Conservation (phyloP, 2,329 filamentous ascomycete genomes). For the Clonostachys solani region DNA sequence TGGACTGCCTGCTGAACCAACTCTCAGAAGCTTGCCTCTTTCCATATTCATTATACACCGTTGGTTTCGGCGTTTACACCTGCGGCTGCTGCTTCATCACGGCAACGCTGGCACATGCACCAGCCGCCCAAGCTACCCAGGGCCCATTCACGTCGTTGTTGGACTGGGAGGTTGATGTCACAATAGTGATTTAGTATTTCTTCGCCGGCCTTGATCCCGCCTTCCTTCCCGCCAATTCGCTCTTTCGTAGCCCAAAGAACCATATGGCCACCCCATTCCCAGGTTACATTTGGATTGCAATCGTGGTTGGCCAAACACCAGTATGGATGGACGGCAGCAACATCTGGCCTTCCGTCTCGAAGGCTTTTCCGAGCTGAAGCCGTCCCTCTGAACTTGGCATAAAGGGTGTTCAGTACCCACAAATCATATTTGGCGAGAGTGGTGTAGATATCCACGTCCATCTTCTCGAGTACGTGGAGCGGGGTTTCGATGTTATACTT, state of each 20-base stretch:
- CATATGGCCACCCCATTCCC: slow-evolving; percentile 87
- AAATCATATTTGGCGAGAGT: slow-evolving; percentile 57
- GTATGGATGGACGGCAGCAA: slow-evolving; percentile 88
- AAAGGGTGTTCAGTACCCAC: slow-evolving; percentile 88
- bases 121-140: slow-evolving; percentile 80
- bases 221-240: slow-evolving; percentile 43
- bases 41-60: no score
- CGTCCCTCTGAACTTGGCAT: slow-evolving; percentile 88
- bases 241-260: slow-evolving; percentile 60
- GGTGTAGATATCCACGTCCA: slow-evolving; percentile 75
- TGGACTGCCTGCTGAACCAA: no score
- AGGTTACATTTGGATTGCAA: slow-evolving; percentile 90
- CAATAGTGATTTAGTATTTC: slow-evolving; percentile 95
- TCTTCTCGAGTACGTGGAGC: slow-evolving; percentile 75
- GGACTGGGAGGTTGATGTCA: slow-evolving; percentile 74
- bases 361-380: slow-evolving; percentile 79
- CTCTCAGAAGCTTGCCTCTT: no score
- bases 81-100: slow-evolving; percentile 55
- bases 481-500: slow-evolving; percentile 70
- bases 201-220: slow-evolving; percentile 70
- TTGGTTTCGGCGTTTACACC: background rate
- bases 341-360: slow-evolving; percentile 78
- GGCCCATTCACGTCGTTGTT: slow-evolving; percentile 84
- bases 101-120: slow-evolving; percentile 83
- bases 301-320: slow-evolving; percentile 98